These are phyloP conservation scores for Fusarium foetens DNA, from an alignment of 2,329 filamentous ascomycete species.

Conservation along the genomic window DNA sequence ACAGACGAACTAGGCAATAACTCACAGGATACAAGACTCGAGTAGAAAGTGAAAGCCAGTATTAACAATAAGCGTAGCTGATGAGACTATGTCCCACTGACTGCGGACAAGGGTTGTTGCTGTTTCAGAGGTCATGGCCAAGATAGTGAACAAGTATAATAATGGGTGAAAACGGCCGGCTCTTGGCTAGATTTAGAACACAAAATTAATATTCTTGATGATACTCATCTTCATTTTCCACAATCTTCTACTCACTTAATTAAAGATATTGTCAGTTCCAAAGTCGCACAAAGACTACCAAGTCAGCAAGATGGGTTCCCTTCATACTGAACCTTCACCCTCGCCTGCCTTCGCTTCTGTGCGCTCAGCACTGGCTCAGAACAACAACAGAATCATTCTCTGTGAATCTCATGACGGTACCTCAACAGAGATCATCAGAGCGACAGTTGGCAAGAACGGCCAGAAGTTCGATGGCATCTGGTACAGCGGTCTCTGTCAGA, in stretches of 20 bases:
- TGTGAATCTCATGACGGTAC: conserved; percentile 15
- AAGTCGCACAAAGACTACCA: neutral
- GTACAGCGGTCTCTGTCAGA: conserved; percentile 27
- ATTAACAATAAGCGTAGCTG: neutral
- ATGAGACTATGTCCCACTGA: neutral
- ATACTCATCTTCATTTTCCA: neutral
- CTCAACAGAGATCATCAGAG: conserved; percentile 19
- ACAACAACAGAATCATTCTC: neutral
- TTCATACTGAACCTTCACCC: neutral
- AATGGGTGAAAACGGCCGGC: neutral
- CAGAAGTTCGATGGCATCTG: conserved; percentile 20
- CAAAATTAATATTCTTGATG: neutral
- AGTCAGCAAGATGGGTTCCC: neutral
- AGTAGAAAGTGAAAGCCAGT: neutral
- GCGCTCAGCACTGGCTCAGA: neutral
- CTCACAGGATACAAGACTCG: neutral
- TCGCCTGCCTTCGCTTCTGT: neutral
- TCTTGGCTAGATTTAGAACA: neutral
- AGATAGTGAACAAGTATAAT: neutral
- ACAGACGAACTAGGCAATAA: neutral
- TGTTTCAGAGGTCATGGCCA: neutral
- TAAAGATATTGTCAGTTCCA: neutral
- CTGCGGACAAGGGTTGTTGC: neutral
- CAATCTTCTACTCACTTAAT: neutral
- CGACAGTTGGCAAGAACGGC: conserved; percentile 7